Conservation (phyloP, 2,329 filamentous ascomycete species). For the Fusarium humuli region DNA sequence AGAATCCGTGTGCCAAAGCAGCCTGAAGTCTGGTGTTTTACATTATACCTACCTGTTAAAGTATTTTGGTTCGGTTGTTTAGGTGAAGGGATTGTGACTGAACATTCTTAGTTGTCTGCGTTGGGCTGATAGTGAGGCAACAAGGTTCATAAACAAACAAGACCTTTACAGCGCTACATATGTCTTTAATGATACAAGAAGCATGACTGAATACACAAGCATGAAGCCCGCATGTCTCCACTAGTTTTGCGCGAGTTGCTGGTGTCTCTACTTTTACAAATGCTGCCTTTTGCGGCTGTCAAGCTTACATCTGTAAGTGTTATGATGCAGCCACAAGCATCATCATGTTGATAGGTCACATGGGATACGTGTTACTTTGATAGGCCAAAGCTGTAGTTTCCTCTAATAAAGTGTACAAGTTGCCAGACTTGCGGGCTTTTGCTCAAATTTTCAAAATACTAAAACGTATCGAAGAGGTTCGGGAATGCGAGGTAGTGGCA, state of each 20-base stretch:
- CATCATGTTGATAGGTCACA: neutral
- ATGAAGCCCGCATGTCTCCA: neutral
- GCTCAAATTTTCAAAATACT: constrained; percentile 15
- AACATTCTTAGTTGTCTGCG: neutral
- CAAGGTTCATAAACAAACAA: neutral
- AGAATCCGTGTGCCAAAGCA: constrained; percentile 5
- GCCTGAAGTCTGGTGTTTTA: constrained; percentile 14
- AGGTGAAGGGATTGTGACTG: neutral
- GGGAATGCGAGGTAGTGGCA: neutral
- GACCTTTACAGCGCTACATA: neutral
- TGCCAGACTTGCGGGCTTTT: neutral
- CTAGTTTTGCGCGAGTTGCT: neutral
- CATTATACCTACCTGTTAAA: constrained; percentile 30
- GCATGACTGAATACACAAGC: neutral
- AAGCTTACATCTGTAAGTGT: neutral
- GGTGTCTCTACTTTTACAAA: neutral
- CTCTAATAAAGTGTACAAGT: neutral
- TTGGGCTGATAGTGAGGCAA: neutral
- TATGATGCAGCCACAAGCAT: neutral
- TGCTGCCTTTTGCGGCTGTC: neutral
- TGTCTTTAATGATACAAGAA: neutral
- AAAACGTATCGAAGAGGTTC: neutral
- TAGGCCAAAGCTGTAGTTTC: no score
- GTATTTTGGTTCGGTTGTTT: constrained; percentile 16
- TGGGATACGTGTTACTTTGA: neutral